These are phyloP conservation scores for Mrakia hoshinonis DNA, from an alignment of 768 basidiomycete species.

Conservation along the genomic window DNA sequence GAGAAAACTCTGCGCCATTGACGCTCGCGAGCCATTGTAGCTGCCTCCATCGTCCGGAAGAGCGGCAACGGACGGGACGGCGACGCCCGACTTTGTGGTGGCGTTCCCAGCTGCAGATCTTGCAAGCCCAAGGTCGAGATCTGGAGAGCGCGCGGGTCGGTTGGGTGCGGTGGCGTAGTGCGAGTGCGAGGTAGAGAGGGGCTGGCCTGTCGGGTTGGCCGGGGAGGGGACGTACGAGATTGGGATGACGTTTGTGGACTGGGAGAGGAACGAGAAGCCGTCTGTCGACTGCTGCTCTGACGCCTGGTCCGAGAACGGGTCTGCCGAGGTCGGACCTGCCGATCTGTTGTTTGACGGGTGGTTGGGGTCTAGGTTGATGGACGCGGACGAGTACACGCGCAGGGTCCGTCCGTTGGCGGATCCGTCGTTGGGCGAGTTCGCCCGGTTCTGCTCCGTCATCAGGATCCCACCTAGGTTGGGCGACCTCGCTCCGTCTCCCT, in stretches of 20 bases:
- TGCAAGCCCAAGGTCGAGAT: slow-evolving; percentile 21
- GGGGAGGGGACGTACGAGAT: slow-evolving; percentile 28
- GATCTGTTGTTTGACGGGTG: slow-evolving; percentile 7
- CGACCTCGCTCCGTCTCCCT: slow-evolving; percentile 7
- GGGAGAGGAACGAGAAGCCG: slow-evolving; percentile 18
- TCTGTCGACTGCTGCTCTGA: slow-evolving; percentile 15
- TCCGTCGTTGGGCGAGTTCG: slow-evolving; percentile 3
- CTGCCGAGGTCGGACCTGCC: neutral
- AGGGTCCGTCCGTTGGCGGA: slow-evolving; percentile 13
- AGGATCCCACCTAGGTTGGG: slow-evolving; percentile 3
- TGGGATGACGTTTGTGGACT: slow-evolving; percentile 28
- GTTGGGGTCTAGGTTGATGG: slow-evolving; percentile 28
- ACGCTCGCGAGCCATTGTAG: slow-evolving; percentile 2
- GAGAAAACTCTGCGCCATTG: slow-evolving; percentile 25
- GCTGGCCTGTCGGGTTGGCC: neutral
- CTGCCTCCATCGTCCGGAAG: slow-evolving; percentile 6
- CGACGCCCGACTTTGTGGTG: slow-evolving; percentile 13
- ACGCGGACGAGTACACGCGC: slow-evolving; percentile 19
- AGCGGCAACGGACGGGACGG: neutral
- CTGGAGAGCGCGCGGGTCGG: slow-evolving; percentile 16
- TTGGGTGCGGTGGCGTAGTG: neutral
- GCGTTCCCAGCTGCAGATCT: neutral
- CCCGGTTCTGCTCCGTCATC: neutral
- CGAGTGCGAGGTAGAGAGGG: slow-evolving; percentile 9
- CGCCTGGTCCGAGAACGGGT: slow-evolving; percentile 28